Evolutionary conservation across 805 yeast genomes (phyloP).

Genomic region (Saccharomycodes ludwigii): DNA sequence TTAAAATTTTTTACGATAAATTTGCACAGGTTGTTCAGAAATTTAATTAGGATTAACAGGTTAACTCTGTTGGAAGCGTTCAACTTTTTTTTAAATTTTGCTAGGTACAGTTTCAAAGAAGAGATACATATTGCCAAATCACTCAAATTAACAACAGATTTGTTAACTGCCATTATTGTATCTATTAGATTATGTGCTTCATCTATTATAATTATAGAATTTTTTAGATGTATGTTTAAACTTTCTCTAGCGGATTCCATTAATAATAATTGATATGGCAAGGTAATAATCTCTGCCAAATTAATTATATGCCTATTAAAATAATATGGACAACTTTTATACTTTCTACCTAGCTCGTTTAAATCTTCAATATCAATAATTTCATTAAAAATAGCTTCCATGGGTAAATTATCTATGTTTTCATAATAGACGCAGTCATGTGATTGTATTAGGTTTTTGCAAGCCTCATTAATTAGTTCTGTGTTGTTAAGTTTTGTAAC

Average conservation of each 20-base stretch:
- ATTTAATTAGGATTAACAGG: constrained; percentile 46
- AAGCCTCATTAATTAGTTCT: constrained; percentile 63
- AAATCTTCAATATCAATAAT: constrained; percentile 76
- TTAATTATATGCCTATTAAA: constrained; percentile 43
- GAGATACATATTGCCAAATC: constrained; percentile 35
- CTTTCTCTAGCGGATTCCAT: constrained; percentile 51
- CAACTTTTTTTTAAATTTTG: constrained; percentile 50
- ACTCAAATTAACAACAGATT: constrained; percentile 38
- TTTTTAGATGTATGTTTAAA: constrained; percentile 44
- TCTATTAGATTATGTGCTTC: constrained; percentile 89
- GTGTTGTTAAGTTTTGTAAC: constrained; percentile 37
- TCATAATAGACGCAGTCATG: constrained; percentile 10
- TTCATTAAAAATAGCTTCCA: constrained; percentile 36
- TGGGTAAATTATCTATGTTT: constrained; percentile 12
- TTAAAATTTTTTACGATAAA: constrained; percentile 31
- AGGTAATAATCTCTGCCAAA: constrained; percentile 59
- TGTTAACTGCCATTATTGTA: constrained; percentile 56
- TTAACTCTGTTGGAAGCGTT: constrained; percentile 63
- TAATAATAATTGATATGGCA: constrained; percentile 71
- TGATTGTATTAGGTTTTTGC: constrained; percentile 52
- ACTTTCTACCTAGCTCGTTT: constrained; percentile 40
- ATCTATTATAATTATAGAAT: constrained; percentile 68
- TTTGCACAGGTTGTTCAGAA: constrained; percentile 37
- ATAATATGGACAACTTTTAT: constrained; percentile 72
- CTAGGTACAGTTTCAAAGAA: constrained; percentile 43